phyloP scores from a whole-genome alignment of 2,329 filamentous ascomycete genomes.

The Dactylonectria macrodidyma region DNA sequence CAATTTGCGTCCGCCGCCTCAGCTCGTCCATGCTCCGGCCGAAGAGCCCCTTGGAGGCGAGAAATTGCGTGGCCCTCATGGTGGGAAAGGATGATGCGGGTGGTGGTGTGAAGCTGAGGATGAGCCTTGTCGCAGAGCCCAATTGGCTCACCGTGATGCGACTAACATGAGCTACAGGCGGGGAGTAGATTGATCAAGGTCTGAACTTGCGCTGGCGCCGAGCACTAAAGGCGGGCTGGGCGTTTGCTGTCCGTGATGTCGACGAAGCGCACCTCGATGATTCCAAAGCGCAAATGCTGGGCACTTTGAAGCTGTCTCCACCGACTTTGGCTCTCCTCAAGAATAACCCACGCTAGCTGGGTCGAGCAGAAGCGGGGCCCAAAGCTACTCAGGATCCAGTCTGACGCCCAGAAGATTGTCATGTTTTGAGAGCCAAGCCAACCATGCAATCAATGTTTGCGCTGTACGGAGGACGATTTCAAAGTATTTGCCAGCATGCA shows the following conservation, averaged over 20 bases:
- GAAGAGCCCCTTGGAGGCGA: constrained; percentile 68
- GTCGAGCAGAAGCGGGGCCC: too few relatives aligned
- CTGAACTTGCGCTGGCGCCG: constrained; percentile 8
- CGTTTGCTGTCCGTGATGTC: constrained; percentile 12
- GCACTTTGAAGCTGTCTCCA: too few relatives aligned
- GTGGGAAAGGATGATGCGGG: constrained; percentile 32
- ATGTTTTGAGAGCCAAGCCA: too few relatives aligned
- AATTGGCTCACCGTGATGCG: constrained; percentile 49
- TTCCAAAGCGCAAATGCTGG: not conserved
- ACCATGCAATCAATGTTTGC: too few relatives aligned
- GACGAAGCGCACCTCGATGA: constrained; percentile 22
- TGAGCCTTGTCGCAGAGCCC: constrained; percentile 36
- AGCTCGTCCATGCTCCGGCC: constrained; percentile 73
- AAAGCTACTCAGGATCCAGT: too few relatives aligned
- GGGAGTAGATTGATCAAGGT: not conserved
- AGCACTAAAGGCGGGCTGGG: constrained; percentile 1
- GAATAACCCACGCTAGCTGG: too few relatives aligned
- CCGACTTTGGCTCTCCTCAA: too few relatives aligned
- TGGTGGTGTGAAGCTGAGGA: not conserved
- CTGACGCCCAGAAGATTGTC: too few relatives aligned
- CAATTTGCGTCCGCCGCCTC: constrained; percentile 68
- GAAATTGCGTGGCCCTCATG: constrained; percentile 64
- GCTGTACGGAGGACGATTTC: too few relatives aligned
- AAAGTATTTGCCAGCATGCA: too few relatives aligned
- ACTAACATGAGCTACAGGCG: constrained; percentile 38